Conservation (phyloP, 2,329 filamentous ascomycete species). For the Calonectria crousiana region DNA sequence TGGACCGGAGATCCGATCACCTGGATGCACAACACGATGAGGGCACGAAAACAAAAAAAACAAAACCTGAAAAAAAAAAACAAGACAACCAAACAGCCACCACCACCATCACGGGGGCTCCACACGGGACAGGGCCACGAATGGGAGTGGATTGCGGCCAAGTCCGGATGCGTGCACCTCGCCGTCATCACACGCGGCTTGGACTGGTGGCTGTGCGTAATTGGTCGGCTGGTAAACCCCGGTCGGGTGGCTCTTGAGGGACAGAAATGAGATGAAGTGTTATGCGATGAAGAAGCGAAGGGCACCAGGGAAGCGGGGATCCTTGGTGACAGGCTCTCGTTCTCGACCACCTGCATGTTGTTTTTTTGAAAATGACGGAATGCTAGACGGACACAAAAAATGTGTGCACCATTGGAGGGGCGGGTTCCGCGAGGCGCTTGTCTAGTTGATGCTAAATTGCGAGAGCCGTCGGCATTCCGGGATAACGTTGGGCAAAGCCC, state of each 20-base stretch:
- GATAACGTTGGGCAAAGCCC: not conserved
- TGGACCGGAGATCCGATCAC: slow-evolving; percentile 14
- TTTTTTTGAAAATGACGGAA: slow-evolving; percentile 9
- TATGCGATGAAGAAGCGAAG: slow-evolving; percentile 13
- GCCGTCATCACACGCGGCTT: slow-evolving; percentile 6
- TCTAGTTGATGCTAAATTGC: not conserved
- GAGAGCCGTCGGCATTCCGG: slow-evolving; percentile 5
- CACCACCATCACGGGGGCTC: not conserved
- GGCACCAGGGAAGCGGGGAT: slow-evolving; percentile 4
- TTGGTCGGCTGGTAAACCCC: not conserved
- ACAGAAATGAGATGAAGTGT: slow-evolving; percentile 23
- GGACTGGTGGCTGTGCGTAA: slow-evolving; percentile 9
- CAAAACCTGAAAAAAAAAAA: not conserved
- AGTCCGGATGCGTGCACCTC: slow-evolving; percentile 7
- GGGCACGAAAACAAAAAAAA: slow-evolving; percentile 6
- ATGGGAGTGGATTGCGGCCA: not conserved
- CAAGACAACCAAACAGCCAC: not conserved
- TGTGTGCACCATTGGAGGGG: not conserved
- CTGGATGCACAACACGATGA: slow-evolving; percentile 8
- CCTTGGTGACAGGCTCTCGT: slow-evolving; percentile 1
- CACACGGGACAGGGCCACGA: slow-evolving; percentile 12
- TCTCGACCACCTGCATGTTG: not conserved
- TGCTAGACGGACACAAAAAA: not conserved
- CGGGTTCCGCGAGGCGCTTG: not conserved
- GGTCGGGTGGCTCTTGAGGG: not conserved